Percentiles rank a stretch among this genome's conserved stretches.
Evolutionary conservation across 768 basidiomycete genomes (phyloP).

Genomic region (Gymnopilus junonius): DNA sequence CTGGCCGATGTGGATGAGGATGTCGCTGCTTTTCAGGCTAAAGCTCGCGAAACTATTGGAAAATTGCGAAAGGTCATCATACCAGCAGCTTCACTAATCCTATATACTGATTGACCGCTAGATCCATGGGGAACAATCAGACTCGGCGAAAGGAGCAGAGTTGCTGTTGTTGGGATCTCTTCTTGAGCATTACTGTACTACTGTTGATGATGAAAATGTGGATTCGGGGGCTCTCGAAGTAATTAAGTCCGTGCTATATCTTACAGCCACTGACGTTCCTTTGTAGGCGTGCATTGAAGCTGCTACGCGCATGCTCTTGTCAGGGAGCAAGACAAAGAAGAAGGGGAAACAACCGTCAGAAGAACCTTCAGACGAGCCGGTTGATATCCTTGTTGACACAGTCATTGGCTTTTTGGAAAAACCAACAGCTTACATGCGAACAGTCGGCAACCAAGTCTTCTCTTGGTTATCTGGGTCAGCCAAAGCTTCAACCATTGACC

Average conservation of each 20-base stretch:
- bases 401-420: slow-evolving; percentile 90
- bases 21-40: slow-evolving; percentile 46
- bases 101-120: slow-evolving; percentile 5
- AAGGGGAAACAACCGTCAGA: slow-evolving; percentile 40
- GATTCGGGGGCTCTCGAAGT: slow-evolving; percentile 70
- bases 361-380: slow-evolving; percentile 48
- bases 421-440: slow-evolving; percentile 78
- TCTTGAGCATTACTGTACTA: slow-evolving; percentile 73
- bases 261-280: slow-evolving; percentile 7
- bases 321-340: slow-evolving; percentile 46
- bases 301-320: slow-evolving; percentile 55
- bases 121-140: slow-evolving; percentile 37
- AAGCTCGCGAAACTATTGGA: slow-evolving; percentile 45
- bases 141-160: slow-evolving; percentile 69
- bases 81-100: not conserved
- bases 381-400: slow-evolving; percentile 87
- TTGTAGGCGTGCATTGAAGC: slow-evolving; percentile 63
- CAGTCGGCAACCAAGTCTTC: slow-evolving; percentile 82
- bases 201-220: slow-evolving; percentile 49
- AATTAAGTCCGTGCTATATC: slow-evolving; percentile 12
- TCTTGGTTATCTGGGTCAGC: slow-evolving; percentile 69
- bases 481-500: slow-evolving; percentile 72
- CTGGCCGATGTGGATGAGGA: slow-evolving; percentile 61
- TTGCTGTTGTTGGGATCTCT: slow-evolving; percentile 73
- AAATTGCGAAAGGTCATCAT: slow-evolving; percentile 49